Percentiles rank a stretch among this genome's conserved stretches.
Evolutionary conservation across 225 moss, liverwort and hornwort species (phyloP).

Genomic region (Thuidium tamariscinum): DNA sequence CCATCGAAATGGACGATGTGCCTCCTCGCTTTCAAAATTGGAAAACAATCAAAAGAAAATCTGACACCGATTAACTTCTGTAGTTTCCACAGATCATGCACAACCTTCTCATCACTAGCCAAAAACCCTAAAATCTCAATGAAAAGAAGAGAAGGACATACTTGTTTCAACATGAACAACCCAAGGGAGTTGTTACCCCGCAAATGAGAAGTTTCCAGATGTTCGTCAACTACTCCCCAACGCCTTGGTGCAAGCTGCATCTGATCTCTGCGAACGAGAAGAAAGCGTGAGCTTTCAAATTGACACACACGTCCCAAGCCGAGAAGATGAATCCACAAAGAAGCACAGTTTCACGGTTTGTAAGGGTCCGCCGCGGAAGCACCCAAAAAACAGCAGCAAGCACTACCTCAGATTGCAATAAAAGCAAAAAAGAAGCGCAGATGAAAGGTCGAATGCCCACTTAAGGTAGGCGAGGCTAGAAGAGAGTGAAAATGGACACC

Average conservation of each 20-base stretch:
- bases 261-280: too few relatives aligned
- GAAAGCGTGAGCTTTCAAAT: neutral
- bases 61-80: neutral
- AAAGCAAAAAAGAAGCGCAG: neutral
- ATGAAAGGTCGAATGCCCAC: neutral
- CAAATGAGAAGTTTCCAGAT: neutral
- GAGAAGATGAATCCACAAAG: neutral
- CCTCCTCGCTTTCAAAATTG: neutral
- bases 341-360: too few relatives aligned
- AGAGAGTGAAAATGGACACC: neutral
- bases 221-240: neutral
- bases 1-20: neutral
- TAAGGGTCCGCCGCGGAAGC: too few relatives aligned
- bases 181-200: neutral
- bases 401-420: neutral
- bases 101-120: neutral
- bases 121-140: neutral
- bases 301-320: neutral
- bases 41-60: neutral
- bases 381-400: neutral
- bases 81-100: neutral
- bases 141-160: neutral
- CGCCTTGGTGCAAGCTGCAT: neutral
- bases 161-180: neutral
- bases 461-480: too few relatives aligned